Evolutionary conservation across 2,329 filamentous ascomycete species (phyloP).

Genomic region (Orbilia oligospora): DNA sequence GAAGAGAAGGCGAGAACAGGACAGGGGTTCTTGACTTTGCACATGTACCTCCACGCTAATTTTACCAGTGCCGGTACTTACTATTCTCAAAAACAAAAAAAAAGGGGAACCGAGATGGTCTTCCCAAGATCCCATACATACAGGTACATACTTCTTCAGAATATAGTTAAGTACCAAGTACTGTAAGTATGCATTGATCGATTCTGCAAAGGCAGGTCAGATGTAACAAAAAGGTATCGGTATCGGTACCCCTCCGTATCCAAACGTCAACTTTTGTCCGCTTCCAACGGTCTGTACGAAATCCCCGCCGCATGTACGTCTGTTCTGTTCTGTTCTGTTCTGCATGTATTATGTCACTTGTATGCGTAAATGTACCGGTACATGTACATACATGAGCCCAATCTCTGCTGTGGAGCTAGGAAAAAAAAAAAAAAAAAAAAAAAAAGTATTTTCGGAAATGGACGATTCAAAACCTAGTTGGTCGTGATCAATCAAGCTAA

Average conservation of each 20-base stretch:
- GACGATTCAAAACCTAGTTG: constrained; percentile 9
- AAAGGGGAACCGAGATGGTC: constrained; percentile 41
- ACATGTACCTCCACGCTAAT: constrained; percentile 7
- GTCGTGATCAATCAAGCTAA: background rate
- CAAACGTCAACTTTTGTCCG: background rate
- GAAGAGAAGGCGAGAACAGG: constrained; percentile 47
- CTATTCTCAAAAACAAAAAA: no score
- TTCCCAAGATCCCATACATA: constrained; percentile 21
- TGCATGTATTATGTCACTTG: no score
- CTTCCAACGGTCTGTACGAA: constrained; percentile 4
- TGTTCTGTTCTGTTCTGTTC: no score
- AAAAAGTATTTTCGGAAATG: constrained; percentile 48
- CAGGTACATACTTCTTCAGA: no score
- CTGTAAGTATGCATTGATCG: background rate
- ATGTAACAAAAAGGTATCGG: constrained; percentile 6
- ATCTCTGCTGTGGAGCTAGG: constrained; percentile 40
- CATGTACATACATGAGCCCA: constrained; percentile 18
- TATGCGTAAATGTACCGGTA: background rate
- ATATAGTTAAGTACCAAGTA: no score
- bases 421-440: no score
- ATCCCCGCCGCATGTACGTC: constrained; percentile 4
- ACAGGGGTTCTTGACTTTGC: background rate
- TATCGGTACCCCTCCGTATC: constrained; percentile 21
- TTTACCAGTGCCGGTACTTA: constrained; percentile 19
- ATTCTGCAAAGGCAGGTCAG: constrained; percentile 13